These are phyloP conservation scores for Arthrobotrys sinensis DNA, from an alignment of 2,329 filamentous ascomycete species.

Conservation along the genomic window DNA sequence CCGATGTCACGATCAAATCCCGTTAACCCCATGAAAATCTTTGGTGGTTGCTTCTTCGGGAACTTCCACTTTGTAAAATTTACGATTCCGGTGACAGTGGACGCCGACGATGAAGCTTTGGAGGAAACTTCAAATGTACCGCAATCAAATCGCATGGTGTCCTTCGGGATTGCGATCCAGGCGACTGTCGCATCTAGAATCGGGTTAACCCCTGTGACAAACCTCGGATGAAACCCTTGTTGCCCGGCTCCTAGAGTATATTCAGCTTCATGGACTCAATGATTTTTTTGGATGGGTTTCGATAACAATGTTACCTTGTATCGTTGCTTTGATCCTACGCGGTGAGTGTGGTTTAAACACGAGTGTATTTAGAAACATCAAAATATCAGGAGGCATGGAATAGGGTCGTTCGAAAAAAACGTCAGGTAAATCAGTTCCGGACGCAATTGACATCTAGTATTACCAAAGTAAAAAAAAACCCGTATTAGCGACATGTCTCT, in stretches of 20 bases:
- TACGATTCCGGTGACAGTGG: slow-evolving; percentile 20
- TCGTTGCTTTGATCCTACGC: slow-evolving; percentile 18
- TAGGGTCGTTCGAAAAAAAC: slow-evolving; percentile 46
- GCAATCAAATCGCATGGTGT: slow-evolving; percentile 40
- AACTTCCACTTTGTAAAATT: slow-evolving; percentile 55
- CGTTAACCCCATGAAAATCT: slow-evolving; percentile 41
- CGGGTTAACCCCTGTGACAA: background rate
- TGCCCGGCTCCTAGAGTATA: slow-evolving; percentile 21
- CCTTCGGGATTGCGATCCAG: slow-evolving; percentile 48
- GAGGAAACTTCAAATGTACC: slow-evolving; percentile 38
- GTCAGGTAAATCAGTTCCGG: slow-evolving; percentile 4
- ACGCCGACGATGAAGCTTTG: background rate
- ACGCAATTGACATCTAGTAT: background rate
- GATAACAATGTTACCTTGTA: slow-evolving; percentile 9
- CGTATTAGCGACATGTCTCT: background rate
- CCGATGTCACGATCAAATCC: slow-evolving; percentile 24
- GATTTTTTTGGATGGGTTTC: background rate
- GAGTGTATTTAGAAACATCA: slow-evolving; percentile 33
- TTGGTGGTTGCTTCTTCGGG: slow-evolving; percentile 40
- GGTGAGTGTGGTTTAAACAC: slow-evolving; percentile 3
- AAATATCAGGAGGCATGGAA: slow-evolving; percentile 50
- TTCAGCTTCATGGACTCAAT: background rate
- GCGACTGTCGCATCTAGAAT: slow-evolving; percentile 25
- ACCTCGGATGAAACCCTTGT: slow-evolving; percentile 40
- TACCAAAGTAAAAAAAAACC: background rate